phyloP scores from a whole-genome alignment of 177 flowering plant species.

The Telopea speciosissima region DNA sequence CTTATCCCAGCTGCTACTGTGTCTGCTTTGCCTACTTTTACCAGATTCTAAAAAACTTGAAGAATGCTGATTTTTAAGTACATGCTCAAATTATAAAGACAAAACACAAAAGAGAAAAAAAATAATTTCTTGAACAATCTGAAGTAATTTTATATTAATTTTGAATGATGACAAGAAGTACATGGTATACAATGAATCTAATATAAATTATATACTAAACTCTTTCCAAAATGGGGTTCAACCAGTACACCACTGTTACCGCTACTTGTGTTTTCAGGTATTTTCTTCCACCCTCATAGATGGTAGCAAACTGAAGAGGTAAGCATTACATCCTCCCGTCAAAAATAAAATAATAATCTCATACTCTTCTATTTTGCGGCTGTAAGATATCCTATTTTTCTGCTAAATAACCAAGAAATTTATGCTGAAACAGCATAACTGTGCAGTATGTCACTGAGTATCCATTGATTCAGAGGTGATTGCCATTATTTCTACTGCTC shows the following conservation, averaged over 20 bases:
- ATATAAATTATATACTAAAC: constrained; percentile 3
- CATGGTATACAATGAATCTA: constrained; percentile 13
- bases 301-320: neutral
- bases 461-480: constrained; percentile 20
- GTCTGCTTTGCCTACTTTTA: neutral
- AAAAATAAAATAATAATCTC: neutral
- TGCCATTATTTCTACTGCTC: constrained; percentile 40
- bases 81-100: constrained; percentile 3
- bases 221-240: constrained; percentile 2
- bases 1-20: neutral
- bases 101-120: neutral
- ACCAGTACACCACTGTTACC: neutral
- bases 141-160: constrained; percentile 3
- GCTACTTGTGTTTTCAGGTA: neutral
- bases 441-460: constrained; percentile 3
- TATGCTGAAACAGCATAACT: neutral
- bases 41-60: neutral
- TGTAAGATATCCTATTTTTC: neutral
- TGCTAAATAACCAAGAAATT: constrained; percentile 2
- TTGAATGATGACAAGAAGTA: neutral
- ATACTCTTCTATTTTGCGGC: constrained; percentile 4
- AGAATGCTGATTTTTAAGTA: neutral
- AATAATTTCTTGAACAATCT: constrained; percentile 5
- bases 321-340: constrained; percentile 2
- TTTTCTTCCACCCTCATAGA: neutral